Percentiles rank a stretch among this genome's conserved stretches.
phyloP scores from a whole-genome alignment of 495 filamentous ascomycete species.

The Rusavskia elegans region DNA sequence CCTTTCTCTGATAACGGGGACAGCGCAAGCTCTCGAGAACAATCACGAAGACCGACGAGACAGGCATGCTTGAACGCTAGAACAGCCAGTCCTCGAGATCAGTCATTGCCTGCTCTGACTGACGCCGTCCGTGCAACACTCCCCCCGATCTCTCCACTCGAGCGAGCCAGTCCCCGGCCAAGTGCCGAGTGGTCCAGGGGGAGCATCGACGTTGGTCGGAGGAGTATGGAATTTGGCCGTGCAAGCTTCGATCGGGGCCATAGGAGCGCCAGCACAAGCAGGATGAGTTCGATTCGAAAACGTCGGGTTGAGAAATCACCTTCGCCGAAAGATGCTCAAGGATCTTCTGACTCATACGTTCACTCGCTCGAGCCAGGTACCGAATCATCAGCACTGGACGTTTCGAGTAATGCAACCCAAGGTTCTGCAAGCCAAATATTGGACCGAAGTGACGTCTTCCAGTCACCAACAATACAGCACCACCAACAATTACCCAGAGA shows the following conservation, averaged over 20 bases:
- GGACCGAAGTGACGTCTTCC: constrained; percentile 72
- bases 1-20: constrained; percentile 10
- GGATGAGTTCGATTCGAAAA: constrained; percentile 28
- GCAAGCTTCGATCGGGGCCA: constrained; percentile 33
- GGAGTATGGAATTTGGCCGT: constrained; percentile 18
- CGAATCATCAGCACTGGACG: constrained; percentile 48
- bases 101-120: constrained; percentile 32
- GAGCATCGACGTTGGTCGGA: constrained; percentile 13
- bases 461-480: constrained; percentile 56
- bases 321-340: constrained; percentile 35
- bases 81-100: constrained; percentile 17
- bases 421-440: constrained; percentile 85
- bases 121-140: constrained; percentile 54
- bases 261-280: constrained; percentile 42
- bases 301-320: constrained; percentile 21
- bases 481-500: constrained; percentile 20
- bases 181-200: constrained; percentile 24
- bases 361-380: constrained; percentile 56
- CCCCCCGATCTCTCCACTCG: constrained; percentile 30
- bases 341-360: constrained; percentile 62
- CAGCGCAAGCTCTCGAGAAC: constrained; percentile 7
- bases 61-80: constrained; percentile 13
- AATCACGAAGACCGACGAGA: constrained; percentile 6
- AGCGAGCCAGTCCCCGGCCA: constrained; percentile 24
- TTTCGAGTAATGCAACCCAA: constrained; percentile 58